Base-by-base conservation (phyloP, 2,329 filamentous ascomycete genomes). In the Botrytis medusae region DNA sequence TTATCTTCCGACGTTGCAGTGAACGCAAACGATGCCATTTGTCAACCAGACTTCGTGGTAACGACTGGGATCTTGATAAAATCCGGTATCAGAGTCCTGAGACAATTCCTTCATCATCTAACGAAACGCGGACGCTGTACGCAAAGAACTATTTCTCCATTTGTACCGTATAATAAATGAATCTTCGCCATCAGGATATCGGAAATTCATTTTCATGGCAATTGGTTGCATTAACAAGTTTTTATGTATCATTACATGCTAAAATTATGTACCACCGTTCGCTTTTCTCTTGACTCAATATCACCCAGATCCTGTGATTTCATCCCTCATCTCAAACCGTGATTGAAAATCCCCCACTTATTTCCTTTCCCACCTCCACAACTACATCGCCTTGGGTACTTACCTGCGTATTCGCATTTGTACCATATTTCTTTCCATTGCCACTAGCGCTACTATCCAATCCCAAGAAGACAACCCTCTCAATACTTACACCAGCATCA, bases 381-480 rank as follows among this genome's bases (percentile, higher is more conserved):
- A 63, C 29, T 37, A 63, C 37, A 63, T 70, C 65, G 4, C 25
- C 61, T 25, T 44, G 40, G 6, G 10, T 25, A 9, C 29, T 54
- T 0, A 48, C 22, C 29, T 9, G 60, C 1, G 25, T 9, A n/a
- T 42, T 62, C 25, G 7, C 3, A n/a, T 42, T n/a, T 29, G 32
- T 10, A 12, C 57, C 8, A 46, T 59, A 57, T 29, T 57, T n/a
- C 1, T 29, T 16, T 34, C 10, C 8, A 57, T 3, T 57, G 14
- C 67, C 20, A 37, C 48, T 10, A 40, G 42, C 44, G 3, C 61
- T 68, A 37, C 46, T 59, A 16, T n/a, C 51, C 37, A 77, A 6
- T 0, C 86, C 86, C 10, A 90, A 78, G 67, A 90, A 81, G 3
- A 85, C 88, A 54, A 90, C 80, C 76, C 84, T 87, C 62, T 82